phyloP scores from a whole-genome alignment of 2,329 filamentous ascomycete species.

The Arthrobotrys conoides region DNA sequence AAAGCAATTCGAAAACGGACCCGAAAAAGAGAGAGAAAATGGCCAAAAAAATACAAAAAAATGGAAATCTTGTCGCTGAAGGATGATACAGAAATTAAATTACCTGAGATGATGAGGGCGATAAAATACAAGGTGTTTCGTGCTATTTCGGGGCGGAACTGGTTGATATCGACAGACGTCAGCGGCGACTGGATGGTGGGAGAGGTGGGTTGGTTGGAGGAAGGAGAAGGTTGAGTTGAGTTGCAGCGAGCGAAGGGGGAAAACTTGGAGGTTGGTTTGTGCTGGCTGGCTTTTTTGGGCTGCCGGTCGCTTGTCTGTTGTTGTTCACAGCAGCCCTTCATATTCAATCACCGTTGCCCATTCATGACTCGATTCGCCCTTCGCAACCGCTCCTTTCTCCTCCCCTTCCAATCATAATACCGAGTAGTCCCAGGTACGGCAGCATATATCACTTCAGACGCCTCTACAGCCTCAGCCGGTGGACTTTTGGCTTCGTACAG shows the following conservation, averaged over 20 bases:
- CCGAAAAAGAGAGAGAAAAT: constrained; percentile 34
- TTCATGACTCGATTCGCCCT: neutral
- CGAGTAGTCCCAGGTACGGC: too few relatives aligned
- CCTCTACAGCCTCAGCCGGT: neutral
- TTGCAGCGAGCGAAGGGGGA: constrained; percentile 36
- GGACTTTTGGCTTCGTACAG: neutral
- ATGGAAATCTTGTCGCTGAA: constrained; percentile 30
- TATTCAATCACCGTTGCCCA: constrained; percentile 4
- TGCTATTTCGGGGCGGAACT: constrained; percentile 16
- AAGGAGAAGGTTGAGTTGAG: constrained; percentile 48
- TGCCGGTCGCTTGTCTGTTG: constrained; percentile 40
- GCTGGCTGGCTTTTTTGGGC: constrained; percentile 31
- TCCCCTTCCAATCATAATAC: neutral
- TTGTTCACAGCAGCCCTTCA: constrained; percentile 23
- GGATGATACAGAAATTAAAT: neutral
- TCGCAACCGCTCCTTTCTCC: neutral
- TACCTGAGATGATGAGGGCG: constrained; percentile 41
- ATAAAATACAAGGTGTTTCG: constrained; percentile 11
- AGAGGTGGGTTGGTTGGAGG: constrained; percentile 58
- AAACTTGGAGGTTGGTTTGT: constrained; percentile 60
- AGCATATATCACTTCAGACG: neutral
- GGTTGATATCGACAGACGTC: constrained; percentile 38
- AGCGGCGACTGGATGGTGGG: constrained; percentile 41
- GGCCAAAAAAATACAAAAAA: constrained; percentile 30
- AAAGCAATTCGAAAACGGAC: constrained; percentile 10